These are phyloP conservation scores for Oleoguttula mirabilis DNA, from an alignment of 495 filamentous ascomycete species.

Conservation along the genomic window DNA sequence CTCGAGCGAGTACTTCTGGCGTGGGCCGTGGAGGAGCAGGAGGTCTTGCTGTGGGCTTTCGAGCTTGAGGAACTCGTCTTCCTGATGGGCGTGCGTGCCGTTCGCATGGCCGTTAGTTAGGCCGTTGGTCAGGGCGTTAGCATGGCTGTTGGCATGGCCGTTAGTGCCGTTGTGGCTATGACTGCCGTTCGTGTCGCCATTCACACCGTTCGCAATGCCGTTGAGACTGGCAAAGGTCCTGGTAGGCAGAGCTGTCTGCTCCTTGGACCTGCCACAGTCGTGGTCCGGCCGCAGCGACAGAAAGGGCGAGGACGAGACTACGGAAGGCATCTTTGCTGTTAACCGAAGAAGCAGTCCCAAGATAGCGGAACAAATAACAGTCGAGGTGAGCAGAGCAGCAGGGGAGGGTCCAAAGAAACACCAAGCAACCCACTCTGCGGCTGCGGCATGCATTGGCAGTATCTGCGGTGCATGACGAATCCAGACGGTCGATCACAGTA, in stretches of 20 bases:
- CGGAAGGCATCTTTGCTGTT: slow-evolving; percentile 13
- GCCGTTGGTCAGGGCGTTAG: slow-evolving; percentile 1
- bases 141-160: neutral
- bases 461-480: too few species aligned
- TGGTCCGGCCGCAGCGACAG: slow-evolving; percentile 9
- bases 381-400: slow-evolving; percentile 1
- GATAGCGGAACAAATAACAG: neutral
- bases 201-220: slow-evolving; percentile 4
- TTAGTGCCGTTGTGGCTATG: neutral
- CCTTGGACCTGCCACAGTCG: slow-evolving; percentile 7
- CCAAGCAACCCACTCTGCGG: slow-evolving; percentile 7
- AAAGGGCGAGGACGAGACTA: slow-evolving; percentile 3
- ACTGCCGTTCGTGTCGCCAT: neutral
- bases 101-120: neutral
- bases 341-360: too few species aligned
- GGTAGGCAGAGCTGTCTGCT: neutral
- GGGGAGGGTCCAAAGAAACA: slow-evolving; percentile 2
- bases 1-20: slow-evolving; percentile 18
- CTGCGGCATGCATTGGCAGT: too few species aligned
- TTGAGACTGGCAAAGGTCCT: neutral
- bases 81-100: neutral
- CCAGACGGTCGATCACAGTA: too few species aligned
- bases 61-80: slow-evolving; percentile 4
- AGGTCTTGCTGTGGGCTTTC: slow-evolving; percentile 14
- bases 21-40: slow-evolving; percentile 19